Percentiles rank a stretch among this genome's conserved stretches.
Conservation (phyloP, 2,329 filamentous ascomycete species). For the Cytospora chrysosperma region DNA sequence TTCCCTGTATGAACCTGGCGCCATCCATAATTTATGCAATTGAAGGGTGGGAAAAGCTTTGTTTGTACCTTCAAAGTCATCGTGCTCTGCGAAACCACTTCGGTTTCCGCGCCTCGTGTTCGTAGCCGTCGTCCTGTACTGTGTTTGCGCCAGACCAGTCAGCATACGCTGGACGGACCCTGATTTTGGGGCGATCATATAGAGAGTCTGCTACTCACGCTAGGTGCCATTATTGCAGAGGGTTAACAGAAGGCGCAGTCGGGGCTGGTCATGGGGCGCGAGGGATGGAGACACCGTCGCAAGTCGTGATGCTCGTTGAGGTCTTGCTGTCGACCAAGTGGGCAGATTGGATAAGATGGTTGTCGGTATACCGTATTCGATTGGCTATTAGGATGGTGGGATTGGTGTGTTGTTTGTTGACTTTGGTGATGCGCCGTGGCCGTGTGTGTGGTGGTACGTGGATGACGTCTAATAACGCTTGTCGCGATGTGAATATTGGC, state of each 20-base stretch:
- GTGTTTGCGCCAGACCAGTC: conserved; percentile 16
- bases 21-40: neutral
- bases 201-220: conserved; percentile 32
- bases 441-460: conserved; percentile 1
- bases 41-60: neutral
- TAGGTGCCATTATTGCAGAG: conserved; percentile 38
- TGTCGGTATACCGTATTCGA: neutral
- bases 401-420: neutral
- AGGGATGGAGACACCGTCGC: conserved; percentile 2
- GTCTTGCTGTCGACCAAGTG: neutral
- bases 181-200: neutral
- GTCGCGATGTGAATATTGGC: conserved; percentile 7
- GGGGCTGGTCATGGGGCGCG: neutral
- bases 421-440: neutral
- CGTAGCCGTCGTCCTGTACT: conserved; percentile 29
- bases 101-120: conserved; percentile 59
- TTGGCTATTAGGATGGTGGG: neutral
- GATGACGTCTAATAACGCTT: conserved; percentile 6
- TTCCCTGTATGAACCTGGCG: neutral
- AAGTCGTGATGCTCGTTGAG: neutral
- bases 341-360: neutral
- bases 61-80: conserved; percentile 57
- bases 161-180: neutral
- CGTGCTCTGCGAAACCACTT: conserved; percentile 57
- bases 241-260: neutral